Base-by-base conservation (phyloP, 768 basidiomycete genomes). In the Kwoniella sp. region DNA sequence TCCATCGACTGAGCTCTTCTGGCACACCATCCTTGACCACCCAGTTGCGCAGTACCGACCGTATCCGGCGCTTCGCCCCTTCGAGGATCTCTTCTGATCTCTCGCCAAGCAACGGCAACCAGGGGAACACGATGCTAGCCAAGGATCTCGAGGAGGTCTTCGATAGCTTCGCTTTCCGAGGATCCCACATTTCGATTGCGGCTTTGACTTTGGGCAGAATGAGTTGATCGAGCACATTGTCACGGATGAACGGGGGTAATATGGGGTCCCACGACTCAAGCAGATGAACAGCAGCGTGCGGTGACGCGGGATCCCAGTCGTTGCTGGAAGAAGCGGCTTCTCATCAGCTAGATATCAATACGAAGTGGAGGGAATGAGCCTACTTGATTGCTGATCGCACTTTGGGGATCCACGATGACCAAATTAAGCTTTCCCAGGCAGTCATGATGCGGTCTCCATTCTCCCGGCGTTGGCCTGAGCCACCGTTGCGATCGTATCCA, bases 201-300 rank as follows among this genome's bases (percentile, higher is more conserved):
- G 88, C 88, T 55, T 89, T 86, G 2, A 99, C 86, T 81, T 98
- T 99, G 1, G 96, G 96, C 23, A 99, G 83, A 51, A 99, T 86
- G 25, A 99, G 87, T 79, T 99, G 96, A 77, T 97, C 94, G 67
- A 99, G 86, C 65, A 99, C 85, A 76, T 97, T 99, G 82, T 97
- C 94, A 58, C 87, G 86, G 65, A 99, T 88, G 82, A 97, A 99
- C 0, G 86, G 85, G 0, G 96, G 96, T 0, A 98, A 84, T 68
- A 95, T 87, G 0, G 87, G 85, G 0, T 88, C 86, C 96, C 96
- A 98, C 0, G 87, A 85, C 81, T 95, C 91, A 74, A 93, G 91
- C 2, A 99, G 83, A 54, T 85, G 87, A 41, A 97, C 86, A 4
- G 89, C 91, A 15, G 90, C 87, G 17, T 86, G 82, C 2, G 93